Evolutionary conservation across 1,284 basidiomycete species (phyloP).

Genomic region (Fomitopsis schrenkii): DNA sequence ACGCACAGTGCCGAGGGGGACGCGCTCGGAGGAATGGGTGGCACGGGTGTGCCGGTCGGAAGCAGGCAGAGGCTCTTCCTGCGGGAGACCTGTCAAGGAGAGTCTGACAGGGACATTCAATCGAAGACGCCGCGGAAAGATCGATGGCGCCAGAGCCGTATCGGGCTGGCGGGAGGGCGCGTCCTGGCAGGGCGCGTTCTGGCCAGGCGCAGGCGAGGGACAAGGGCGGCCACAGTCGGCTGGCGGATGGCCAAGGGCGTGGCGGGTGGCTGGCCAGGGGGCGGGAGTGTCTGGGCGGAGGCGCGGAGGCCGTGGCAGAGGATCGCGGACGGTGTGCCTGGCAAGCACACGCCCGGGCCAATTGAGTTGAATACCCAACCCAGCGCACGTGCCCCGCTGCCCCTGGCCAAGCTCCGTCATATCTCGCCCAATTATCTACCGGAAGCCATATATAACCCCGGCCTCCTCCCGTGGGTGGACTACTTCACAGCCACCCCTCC

Average conservation of each 20-base stretch:
- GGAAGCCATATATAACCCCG: background rate
- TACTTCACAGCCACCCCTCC: background rate
- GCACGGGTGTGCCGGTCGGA: background rate
- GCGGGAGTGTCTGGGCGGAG: background rate
- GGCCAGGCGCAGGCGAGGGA: background rate
- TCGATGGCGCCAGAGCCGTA: background rate
- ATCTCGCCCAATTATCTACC: background rate
- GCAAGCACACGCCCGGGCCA: background rate
- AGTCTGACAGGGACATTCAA: background rate
- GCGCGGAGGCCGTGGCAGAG: background rate
- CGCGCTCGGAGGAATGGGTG: background rate
- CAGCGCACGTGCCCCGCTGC: background rate
- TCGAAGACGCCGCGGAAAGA: background rate
- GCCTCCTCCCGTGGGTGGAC: background rate
- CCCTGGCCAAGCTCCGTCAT: conserved; percentile 2
- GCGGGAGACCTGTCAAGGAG: background rate
- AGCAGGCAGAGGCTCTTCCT: background rate
- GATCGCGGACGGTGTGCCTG: background rate
- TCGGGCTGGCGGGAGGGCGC: background rate
- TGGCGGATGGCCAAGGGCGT: background rate
- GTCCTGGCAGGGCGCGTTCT: background rate
- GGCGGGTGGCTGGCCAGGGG: background rate
- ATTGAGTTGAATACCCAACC: background rate
- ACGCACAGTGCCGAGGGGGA: background rate
- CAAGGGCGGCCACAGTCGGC: background rate